These are phyloP conservation scores for Oryza longistaminata DNA, from an alignment of 176 grass and related monocot species.

Conservation along the genomic window DNA sequence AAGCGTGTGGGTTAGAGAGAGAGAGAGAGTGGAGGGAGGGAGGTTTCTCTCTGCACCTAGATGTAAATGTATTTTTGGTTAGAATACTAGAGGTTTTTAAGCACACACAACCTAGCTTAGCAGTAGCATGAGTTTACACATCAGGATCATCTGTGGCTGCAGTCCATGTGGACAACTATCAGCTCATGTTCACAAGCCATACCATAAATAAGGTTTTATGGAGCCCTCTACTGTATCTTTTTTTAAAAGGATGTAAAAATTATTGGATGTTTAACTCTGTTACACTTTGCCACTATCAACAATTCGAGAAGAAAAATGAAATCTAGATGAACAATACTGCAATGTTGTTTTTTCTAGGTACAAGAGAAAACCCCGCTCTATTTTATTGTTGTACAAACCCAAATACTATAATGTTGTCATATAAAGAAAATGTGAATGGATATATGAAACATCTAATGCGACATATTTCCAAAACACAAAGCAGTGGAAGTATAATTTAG, in stretches of 20 bases:
- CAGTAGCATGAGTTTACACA: no score
- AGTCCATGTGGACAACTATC: no score
- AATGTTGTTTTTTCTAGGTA: background rate
- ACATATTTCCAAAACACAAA: background rate
- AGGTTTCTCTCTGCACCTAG: conserved; percentile 38
- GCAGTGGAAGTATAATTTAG: background rate
- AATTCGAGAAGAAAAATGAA: background rate
- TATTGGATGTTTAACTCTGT: background rate
- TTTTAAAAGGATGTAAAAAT: no score
- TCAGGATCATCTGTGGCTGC: no score
- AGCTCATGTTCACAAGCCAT: no score
- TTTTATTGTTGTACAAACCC: no score
- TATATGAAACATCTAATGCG: background rate
- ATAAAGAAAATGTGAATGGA: no score
- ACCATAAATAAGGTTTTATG: no score
- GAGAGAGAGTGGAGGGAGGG: background rate
- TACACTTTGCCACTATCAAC: background rate
- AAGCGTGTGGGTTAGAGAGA: conserved; percentile 22
- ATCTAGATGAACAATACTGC: background rate
- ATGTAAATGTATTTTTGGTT: conserved; percentile 29
- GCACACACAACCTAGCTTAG: no score
- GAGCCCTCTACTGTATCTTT: no score
- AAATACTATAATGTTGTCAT: no score
- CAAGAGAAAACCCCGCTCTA: no score
- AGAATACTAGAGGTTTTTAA: conserved; percentile 50